Percentiles rank a stretch among this genome's conserved stretches.
These are phyloP conservation scores for Perilla frutescens DNA, from an alignment of 257 asterid genomes.

Conservation along the genomic window DNA sequence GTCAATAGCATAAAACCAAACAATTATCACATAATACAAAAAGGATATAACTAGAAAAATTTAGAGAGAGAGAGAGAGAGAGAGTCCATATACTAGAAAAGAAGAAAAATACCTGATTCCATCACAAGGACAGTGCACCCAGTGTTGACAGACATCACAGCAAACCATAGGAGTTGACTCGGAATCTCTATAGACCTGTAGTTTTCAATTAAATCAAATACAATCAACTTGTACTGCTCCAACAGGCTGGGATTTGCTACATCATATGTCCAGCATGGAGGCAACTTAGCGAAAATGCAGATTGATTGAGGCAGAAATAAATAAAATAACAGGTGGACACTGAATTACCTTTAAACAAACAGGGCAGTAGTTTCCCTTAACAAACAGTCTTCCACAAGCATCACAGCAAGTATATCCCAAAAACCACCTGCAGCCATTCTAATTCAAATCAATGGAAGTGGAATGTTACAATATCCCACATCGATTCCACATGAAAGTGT, in stretches of 20 bases:
- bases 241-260: slow-evolving; percentile 22
- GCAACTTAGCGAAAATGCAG: slow-evolving; percentile 7
- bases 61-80: background rate
- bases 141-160: slow-evolving; percentile 91
- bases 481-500: no score
- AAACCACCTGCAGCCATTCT: slow-evolving; percentile 78
- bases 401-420: slow-evolving; percentile 97
- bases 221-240: slow-evolving; percentile 38
- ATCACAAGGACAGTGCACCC: slow-evolving; percentile 99
- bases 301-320: slow-evolving; percentile 5
- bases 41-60: background rate
- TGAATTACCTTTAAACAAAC: slow-evolving; percentile 84
- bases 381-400: slow-evolving; percentile 98
- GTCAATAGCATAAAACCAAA: slow-evolving; percentile 11
- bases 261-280: slow-evolving; percentile 14
- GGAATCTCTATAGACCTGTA: slow-evolving; percentile 96
- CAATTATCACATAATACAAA: slow-evolving; percentile 16
- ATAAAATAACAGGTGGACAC: background rate
- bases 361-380: slow-evolving; percentile 92
- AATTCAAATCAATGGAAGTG: slow-evolving; percentile 1
- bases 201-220: slow-evolving; percentile 29
- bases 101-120: slow-evolving; percentile 74
- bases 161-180: slow-evolving; percentile 99
- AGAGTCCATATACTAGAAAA: background rate
- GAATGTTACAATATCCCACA: no score